Evolutionary conservation across 1,139 yeast species (phyloP), one percentile per base, ranked within the genome.

Genomic region (Pneumocystis jirovecii): DNA sequence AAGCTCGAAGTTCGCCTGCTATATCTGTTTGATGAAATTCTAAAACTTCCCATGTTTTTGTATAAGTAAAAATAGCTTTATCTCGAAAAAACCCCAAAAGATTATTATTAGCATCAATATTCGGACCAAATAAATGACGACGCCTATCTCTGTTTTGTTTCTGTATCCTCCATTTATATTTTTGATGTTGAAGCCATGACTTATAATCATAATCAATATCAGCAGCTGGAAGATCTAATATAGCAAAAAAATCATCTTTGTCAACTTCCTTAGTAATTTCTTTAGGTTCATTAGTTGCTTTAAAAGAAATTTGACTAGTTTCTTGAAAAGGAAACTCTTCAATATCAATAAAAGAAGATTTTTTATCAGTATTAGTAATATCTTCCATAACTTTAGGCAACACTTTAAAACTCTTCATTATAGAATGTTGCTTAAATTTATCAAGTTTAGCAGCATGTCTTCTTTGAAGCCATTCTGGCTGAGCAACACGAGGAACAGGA

Each of bases 401-500:
- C 12, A 34, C 42, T 42, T 64, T 25, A 64, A 89, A 90, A 0
- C 77, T 75, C 0, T 81, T 75, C 62, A 93, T 77, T 0, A 84
- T 63, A 34, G 65, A 82, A 1, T 83, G 79, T 74, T 93, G 97
- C 72, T 89, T 89, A 71, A 83, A 80, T 65, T 82, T 83, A 73
- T 88, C 95, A 67, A 83, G 83, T 67, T 80, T 81, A 10, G 76
- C 76, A 3, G 81, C 79, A n/a, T 93, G 83, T 68, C 82, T 82
- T 71, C 81, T 85, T 69, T 81, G 82, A 64, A 95, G 80, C 99
- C 99, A 95, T 50, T 87, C 96, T 0, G 99, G 99, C 72, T 93
- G 97, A 7, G 84, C 83, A 12, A 95, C 91, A 70, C 97, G 80
- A 1, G 97, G 97, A 63, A 95, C 97, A 0, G 99, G 99, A 72